Percentiles rank a stretch among this genome's conserved stretches.
phyloP scores from a whole-genome alignment of 1,139 yeast species.

The Sugiyamaella novakii region DNA sequence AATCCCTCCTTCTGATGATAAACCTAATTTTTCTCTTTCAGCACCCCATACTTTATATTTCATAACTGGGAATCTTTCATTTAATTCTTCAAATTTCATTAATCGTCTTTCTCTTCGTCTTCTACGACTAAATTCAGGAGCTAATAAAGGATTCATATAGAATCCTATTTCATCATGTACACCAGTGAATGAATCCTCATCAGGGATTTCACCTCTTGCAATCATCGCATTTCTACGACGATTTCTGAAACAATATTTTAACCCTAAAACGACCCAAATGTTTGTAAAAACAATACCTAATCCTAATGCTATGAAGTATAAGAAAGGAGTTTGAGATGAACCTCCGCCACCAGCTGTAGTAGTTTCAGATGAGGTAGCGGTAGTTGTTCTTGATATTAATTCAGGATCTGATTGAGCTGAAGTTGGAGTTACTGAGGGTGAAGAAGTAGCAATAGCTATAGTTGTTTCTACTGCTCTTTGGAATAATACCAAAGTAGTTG shows the following conservation, averaged over 20 bases:
- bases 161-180: slow-evolving; percentile 26
- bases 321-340: slow-evolving; percentile 34
- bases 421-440: background rate
- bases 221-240: slow-evolving; percentile 30
- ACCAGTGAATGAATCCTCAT: slow-evolving; percentile 21
- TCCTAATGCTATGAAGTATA: slow-evolving; percentile 46
- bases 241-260: slow-evolving; percentile 42
- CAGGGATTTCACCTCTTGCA: slow-evolving; percentile 22
- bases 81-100: slow-evolving; percentile 61
- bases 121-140: slow-evolving; percentile 26
- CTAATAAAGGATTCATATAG: slow-evolving; percentile 30
- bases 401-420: background rate
- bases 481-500: background rate
- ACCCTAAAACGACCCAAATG: slow-evolving; percentile 43
- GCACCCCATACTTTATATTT: slow-evolving; percentile 49
- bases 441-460: background rate
- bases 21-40: slow-evolving; percentile 30
- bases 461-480: slow-evolving; percentile 1
- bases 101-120: slow-evolving; percentile 30
- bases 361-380: slow-evolving; percentile 18
- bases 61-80: slow-evolving; percentile 63
- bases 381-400: background rate
- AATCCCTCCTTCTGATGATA: slow-evolving; percentile 34
- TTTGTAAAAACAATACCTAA: slow-evolving; percentile 45
- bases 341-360: slow-evolving; percentile 10